A percentile compares a stretch with the other conserved stretches of the same genome.
Conservation (phyloP, 2,329 filamentous ascomycete species). For the Tolypocladium inflatum region DNA sequence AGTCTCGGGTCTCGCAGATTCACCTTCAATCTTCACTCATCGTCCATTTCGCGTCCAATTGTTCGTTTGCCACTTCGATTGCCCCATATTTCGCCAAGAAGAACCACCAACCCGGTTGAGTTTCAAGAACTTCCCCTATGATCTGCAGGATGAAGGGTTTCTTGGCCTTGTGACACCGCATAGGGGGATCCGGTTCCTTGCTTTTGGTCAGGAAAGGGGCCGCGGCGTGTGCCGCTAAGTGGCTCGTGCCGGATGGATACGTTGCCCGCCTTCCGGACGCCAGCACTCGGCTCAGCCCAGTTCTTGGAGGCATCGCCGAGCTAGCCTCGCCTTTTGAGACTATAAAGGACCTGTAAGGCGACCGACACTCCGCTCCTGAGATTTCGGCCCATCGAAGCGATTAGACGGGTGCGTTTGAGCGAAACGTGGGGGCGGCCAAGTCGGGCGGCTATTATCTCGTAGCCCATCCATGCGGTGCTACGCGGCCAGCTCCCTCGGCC, state of each 20-base stretch:
- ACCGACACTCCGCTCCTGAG: background rate
- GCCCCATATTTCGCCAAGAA: background rate
- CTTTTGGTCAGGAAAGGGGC: background rate
- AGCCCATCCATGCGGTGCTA: background rate
- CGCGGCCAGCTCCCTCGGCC: background rate
- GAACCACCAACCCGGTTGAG: background rate
- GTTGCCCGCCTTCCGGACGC: background rate
- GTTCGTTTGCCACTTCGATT: background rate
- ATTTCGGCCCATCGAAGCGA: background rate
- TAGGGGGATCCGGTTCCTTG: background rate
- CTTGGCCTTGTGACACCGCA: background rate
- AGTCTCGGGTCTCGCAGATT: slow-evolving; percentile 11
- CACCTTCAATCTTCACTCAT: slow-evolving; percentile 19
- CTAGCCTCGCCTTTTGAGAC: background rate
- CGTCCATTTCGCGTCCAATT: background rate
- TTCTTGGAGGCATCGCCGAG: background rate
- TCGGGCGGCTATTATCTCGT: background rate
- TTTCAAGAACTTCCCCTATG: background rate
- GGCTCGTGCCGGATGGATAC: background rate
- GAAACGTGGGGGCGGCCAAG: background rate
- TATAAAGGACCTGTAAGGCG: background rate
- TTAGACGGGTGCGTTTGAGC: background rate
- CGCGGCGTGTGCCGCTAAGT: background rate
- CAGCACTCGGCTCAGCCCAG: no score
- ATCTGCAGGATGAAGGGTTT: background rate